A percentile compares a stretch with the other conserved stretches of the same genome.
These are phyloP conservation scores for Fusarium stilboides DNA, from an alignment of 2,329 filamentous ascomycete species.

Conservation along the genomic window DNA sequence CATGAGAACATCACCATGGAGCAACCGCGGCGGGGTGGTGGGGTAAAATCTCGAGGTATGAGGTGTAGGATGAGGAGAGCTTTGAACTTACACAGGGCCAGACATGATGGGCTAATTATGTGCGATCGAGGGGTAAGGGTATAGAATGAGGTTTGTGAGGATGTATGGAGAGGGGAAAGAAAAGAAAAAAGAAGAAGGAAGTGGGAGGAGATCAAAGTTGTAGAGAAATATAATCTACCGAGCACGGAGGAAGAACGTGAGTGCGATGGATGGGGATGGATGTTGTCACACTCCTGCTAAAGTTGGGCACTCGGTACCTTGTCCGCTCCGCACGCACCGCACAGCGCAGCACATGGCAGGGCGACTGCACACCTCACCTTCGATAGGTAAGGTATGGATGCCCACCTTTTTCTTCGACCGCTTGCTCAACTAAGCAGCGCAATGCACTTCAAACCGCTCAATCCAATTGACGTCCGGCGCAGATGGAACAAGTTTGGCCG, in stretches of 20 bases:
- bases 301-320: slow-evolving; percentile 44
- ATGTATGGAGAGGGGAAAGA: slow-evolving; percentile 40
- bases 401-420: slow-evolving; percentile 31
- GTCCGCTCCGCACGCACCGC: slow-evolving; percentile 26
- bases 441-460: slow-evolving; percentile 34
- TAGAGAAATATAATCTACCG: slow-evolving; percentile 46
- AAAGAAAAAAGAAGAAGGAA: slow-evolving; percentile 36
- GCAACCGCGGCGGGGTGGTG: slow-evolving; percentile 57
- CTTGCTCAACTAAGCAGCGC: slow-evolving; percentile 42
- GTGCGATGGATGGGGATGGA: slow-evolving; percentile 32
- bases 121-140: slow-evolving; percentile 33
- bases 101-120: slow-evolving; percentile 67
- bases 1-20: slow-evolving; percentile 46
- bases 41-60: slow-evolving; percentile 53
- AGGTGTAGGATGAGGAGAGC: slow-evolving; percentile 46
- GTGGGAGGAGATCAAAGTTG: slow-evolving; percentile 42
- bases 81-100: slow-evolving; percentile 75
- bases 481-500: slow-evolving; percentile 36
- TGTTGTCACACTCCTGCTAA: slow-evolving; percentile 44
- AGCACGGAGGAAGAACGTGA: slow-evolving; percentile 22
- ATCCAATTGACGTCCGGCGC: slow-evolving; percentile 23
- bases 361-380: too few species aligned
- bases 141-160: slow-evolving; percentile 31
- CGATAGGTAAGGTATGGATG: slow-evolving; percentile 1
- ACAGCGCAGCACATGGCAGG: background rate